A percentile compares a stretch with the other conserved stretches of the same genome.
phyloP scores from a whole-genome alignment of 176 grass and related monocot genomes.

The Avena atlantica region DNA sequence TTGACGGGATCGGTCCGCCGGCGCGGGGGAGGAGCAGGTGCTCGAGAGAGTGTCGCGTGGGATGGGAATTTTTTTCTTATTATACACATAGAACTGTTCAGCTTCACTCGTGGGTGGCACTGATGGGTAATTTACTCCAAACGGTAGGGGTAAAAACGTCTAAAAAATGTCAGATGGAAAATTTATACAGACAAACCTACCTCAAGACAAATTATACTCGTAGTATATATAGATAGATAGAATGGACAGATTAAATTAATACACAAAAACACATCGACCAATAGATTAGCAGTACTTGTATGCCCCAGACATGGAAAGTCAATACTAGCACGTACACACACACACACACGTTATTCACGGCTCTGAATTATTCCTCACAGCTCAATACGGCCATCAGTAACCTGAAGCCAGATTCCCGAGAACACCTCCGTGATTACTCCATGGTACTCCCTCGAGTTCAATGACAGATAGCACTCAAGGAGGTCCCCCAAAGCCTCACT shows the following conservation, averaged over 20 bases:
- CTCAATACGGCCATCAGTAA: constrained; percentile 26
- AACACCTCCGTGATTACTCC: constrained; percentile 79
- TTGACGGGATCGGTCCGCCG: no score
- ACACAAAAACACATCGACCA: not conserved
- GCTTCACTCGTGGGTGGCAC: no score
- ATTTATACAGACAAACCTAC: no score
- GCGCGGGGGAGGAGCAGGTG: no score
- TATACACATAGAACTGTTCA: no score
- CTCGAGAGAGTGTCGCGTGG: no score
- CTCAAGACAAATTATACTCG: no score
- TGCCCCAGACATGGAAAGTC: not conserved
- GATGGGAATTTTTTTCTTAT: no score
- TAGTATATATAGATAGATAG: no score
- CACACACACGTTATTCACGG: constrained; percentile 4
- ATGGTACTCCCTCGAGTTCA: constrained; percentile 76
- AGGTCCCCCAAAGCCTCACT: constrained; percentile 63
- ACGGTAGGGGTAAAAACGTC: no score
- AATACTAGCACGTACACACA: not conserved
- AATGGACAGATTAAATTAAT: not conserved
- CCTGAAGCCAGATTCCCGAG: constrained; percentile 51
- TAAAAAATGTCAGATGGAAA: no score
- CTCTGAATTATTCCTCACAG: not conserved
- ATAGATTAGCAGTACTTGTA: not conserved
- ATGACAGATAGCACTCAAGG: constrained; percentile 64
- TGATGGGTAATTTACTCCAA: no score